Percentiles rank a stretch among this genome's conserved stretches.
Conservation (phyloP, 2,329 filamentous ascomycete genomes). For the Fusarium kyushuense region DNA sequence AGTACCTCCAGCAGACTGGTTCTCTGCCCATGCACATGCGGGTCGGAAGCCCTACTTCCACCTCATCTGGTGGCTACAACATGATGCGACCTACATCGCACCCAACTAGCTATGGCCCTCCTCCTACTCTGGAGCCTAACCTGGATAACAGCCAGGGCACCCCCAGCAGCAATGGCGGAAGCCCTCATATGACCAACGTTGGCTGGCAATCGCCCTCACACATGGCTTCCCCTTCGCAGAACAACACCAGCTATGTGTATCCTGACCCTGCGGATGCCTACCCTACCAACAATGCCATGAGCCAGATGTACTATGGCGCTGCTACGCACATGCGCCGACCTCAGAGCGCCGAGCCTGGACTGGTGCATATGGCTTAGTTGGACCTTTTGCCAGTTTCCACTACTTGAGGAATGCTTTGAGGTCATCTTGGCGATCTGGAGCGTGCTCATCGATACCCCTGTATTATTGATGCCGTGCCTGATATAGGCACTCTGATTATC, state of each 20-base stretch:
- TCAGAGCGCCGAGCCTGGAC: constrained; percentile 77
- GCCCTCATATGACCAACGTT: constrained; percentile 84
- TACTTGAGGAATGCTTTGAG: constrained; percentile 19
- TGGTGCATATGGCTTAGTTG: constrained; percentile 57
- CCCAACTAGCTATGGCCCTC: constrained; percentile 83
- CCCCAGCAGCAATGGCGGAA: constrained; percentile 78
- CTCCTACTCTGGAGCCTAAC: constrained; percentile 86
- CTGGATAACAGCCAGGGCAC: constrained; percentile 79
- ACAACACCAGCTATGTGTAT: constrained; percentile 78
- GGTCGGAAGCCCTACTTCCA: constrained; percentile 76
- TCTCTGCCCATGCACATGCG: constrained; percentile 87
- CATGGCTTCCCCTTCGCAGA: constrained; percentile 76
- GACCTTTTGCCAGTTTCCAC: constrained; percentile 29
- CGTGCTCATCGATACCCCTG: constrained; percentile 44
- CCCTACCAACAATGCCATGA: constrained; percentile 68
- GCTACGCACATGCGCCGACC: constrained; percentile 74
- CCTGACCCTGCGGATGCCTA: constrained; percentile 81
- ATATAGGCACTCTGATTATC: constrained; percentile 25
- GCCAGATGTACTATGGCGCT: constrained; percentile 79
- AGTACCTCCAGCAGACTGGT: constrained; percentile 79
- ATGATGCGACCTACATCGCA: constrained; percentile 83
- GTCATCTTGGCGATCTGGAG: constrained; percentile 17
- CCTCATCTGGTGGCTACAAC: constrained; percentile 69
- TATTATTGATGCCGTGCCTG: constrained; percentile 37
- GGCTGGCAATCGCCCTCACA: constrained; percentile 91